These are phyloP conservation scores for Nicotiana attenuata DNA, from an alignment of 257 asterid species.

Conservation along the genomic window DNA sequence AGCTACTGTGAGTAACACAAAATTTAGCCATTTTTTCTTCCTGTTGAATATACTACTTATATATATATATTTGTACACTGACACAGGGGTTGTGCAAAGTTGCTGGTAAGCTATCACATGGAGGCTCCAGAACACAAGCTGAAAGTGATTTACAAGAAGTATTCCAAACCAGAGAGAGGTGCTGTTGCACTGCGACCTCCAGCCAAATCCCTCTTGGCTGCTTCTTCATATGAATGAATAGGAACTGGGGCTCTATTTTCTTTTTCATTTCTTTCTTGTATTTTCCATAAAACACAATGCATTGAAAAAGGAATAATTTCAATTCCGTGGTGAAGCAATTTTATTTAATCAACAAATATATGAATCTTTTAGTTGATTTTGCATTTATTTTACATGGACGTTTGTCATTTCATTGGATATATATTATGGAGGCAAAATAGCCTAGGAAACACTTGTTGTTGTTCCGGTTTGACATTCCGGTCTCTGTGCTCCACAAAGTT, in stretches of 20 bases:
- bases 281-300: too few species aligned
- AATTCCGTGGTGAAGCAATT: too few species aligned
- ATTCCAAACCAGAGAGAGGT: slow-evolving; percentile 40
- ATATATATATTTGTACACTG: neutral
- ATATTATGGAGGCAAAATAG: too few species aligned
- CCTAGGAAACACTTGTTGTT: too few species aligned
- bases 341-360: too few species aligned
- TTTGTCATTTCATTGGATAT: too few species aligned
- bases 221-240: neutral
- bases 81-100: slow-evolving; percentile 57
- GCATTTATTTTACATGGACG: too few species aligned
- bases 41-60: neutral
- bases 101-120: slow-evolving; percentile 47
- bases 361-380: too few species aligned
- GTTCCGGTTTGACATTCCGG: too few species aligned
- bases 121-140: slow-evolving; percentile 40
- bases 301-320: too few species aligned
- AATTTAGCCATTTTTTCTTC: neutral
- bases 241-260: neutral
- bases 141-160: slow-evolving; percentile 53
- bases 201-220: slow-evolving; percentile 42
- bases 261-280: neutral
- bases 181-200: slow-evolving; percentile 62
- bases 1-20: slow-evolving; percentile 42
- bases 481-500: too few species aligned